Evolutionary conservation across 1,284 basidiomycete species (phyloP), one percentile per base, ranked within the genome.

Genomic region (Ganoderma boninense): DNA sequence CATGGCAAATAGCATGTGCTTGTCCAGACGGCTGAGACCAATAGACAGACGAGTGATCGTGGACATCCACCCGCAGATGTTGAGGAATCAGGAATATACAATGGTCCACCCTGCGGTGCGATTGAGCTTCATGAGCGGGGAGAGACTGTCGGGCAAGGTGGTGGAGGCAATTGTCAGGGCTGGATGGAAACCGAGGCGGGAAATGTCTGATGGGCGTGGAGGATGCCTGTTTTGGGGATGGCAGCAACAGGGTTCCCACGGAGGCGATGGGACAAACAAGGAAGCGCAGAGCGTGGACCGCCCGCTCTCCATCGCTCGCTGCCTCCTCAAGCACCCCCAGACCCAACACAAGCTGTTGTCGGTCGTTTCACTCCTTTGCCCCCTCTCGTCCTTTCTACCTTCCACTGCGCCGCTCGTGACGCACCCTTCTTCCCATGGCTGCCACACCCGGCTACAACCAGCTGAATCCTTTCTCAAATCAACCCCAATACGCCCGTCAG

Each of bases 381-480:
- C 52, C 26, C 62, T 35, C 62, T 49, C 69, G 69, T 65, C 62
- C 61, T 49, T 44, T 57, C 42, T 54, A n/a, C 40, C 68, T 44
- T 59, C 35, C 46, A 49, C 65, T 46, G 65, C 65, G 59, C 59
- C 65, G 29, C 32, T 66, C 64, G 61, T 59, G 65, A 68, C 70
- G 54, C 64, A 18, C 49, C 46, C 69, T 35, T 71, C 70, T 74
- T 72, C 65, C 74, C 75, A 83, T 83, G 83, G 81, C 82, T 70
- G 79, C 77, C 66, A 79, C 79, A 74, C 82, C 80, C 72, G 81
- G 81, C 73, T 82, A 81, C 77, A 81, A 80, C 62, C 80, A 78
- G 75, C 80, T 78, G 66, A 83, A 83, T 72, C 81, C 82, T 20
- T 82, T 81, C 75, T 69, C 77, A 60, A 76, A 77, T 69, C 78